These are phyloP conservation scores for Biscutella laevigata DNA, from an alignment of 441 rosid genomes.

Conservation along the genomic window DNA sequence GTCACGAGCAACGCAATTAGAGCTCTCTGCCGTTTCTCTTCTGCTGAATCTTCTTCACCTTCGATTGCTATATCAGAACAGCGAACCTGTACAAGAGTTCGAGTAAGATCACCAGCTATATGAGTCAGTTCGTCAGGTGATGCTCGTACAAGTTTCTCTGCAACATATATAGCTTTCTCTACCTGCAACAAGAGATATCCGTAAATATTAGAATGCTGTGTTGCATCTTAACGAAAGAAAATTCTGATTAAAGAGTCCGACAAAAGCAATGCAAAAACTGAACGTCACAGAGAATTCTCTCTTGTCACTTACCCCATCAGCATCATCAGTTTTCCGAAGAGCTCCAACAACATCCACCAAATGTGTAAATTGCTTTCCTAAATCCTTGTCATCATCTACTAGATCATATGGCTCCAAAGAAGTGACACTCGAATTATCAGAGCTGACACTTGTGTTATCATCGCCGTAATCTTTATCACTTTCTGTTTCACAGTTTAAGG, in stretches of 20 bases:
- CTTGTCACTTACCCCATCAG: slow-evolving; percentile 69
- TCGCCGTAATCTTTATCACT: slow-evolving; percentile 48
- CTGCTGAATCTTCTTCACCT: slow-evolving; percentile 95
- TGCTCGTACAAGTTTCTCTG: slow-evolving; percentile 87
- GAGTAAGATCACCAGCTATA: slow-evolving; percentile 70
- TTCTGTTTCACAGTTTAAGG: slow-evolving; percentile 45
- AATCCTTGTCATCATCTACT: slow-evolving; percentile 73
- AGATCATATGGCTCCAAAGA: slow-evolving; percentile 90
- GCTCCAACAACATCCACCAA: slow-evolving; percentile 92
- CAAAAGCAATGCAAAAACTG: not conserved
- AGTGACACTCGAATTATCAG: slow-evolving; percentile 68
- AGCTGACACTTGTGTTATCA: slow-evolving; percentile 50
- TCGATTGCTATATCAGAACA: slow-evolving; percentile 79
- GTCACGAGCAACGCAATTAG: slow-evolving; percentile 71
- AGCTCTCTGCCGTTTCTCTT: slow-evolving; percentile 89
- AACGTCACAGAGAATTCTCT: slow-evolving; percentile 8
- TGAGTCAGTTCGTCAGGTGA: slow-evolving; percentile 87
- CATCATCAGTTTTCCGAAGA: slow-evolving; percentile 82
- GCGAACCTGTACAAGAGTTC: slow-evolving; percentile 80
- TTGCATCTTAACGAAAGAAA: not conserved
- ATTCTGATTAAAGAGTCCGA: not conserved
- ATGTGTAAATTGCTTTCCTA: slow-evolving; percentile 59
- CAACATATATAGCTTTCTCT: slow-evolving; percentile 76
- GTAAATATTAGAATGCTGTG: not conserved
- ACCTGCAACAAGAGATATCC: slow-evolving; percentile 40